Conservation (phyloP, 1,284 basidiomycete species). For the Exobasidium cylindrosporum region DNA sequence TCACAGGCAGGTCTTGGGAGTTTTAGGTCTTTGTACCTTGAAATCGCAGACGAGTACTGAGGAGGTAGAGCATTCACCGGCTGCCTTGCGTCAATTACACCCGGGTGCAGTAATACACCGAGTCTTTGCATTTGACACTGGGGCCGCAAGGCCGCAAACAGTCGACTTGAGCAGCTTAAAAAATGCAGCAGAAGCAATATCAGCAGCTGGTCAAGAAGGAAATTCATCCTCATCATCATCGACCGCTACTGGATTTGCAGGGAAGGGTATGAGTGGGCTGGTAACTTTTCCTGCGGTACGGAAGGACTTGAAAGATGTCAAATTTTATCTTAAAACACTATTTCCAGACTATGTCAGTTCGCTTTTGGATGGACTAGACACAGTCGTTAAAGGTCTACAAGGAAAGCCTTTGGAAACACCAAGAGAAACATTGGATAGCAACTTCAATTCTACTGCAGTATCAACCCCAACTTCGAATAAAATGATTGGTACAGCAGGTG, state of each 20-base stretch:
- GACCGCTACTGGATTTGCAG: conserved; percentile 30
- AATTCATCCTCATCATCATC: neutral
- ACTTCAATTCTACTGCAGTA: conserved; percentile 5
- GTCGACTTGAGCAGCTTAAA: conserved; percentile 36
- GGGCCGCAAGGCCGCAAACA: conserved; percentile 29
- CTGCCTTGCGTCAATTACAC: conserved; percentile 36
- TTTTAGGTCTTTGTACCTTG: conserved; percentile 41
- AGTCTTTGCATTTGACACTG: conserved; percentile 48
- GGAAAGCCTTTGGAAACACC: conserved; percentile 50
- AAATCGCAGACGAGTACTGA: conserved; percentile 15
- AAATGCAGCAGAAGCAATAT: conserved; percentile 24
- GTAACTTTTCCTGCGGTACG: conserved; percentile 51
- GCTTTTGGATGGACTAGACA: conserved; percentile 44
- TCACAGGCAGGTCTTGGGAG: conserved; percentile 47
- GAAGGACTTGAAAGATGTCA: conserved; percentile 48
- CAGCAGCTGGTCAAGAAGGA: conserved; percentile 12
- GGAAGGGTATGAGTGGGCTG: conserved; percentile 34
- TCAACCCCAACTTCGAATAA: conserved; percentile 7
- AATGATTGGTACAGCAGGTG: conserved; percentile 16
- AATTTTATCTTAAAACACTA: conserved; percentile 49
- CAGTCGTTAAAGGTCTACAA: conserved; percentile 36
- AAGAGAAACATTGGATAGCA: conserved; percentile 47
- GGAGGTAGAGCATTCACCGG: conserved; percentile 32
- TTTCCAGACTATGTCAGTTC: conserved; percentile 42
- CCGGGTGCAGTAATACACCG: conserved; percentile 48